Percentiles rank a stretch among this genome's conserved stretches.
Evolutionary conservation across 1,284 basidiomycete species (phyloP).

Genomic region (Puccinia brachypodii): DNA sequence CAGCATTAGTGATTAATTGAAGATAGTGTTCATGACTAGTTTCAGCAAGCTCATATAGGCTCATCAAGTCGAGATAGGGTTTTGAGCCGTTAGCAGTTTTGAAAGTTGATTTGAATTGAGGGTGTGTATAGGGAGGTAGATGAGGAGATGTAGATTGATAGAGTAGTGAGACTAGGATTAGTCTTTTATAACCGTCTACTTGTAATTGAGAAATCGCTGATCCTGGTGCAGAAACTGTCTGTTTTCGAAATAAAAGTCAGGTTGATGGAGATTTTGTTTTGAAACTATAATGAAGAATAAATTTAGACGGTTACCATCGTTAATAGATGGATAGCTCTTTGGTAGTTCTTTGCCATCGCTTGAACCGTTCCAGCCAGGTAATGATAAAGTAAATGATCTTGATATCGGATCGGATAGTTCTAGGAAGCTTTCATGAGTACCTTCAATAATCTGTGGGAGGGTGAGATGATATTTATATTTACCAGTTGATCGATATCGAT

Average conservation of each 20-base stretch:
- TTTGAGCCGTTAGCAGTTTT: background rate
- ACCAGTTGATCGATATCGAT: constrained; percentile 35
- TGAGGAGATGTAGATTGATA: background rate
- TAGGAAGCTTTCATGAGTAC: background rate
- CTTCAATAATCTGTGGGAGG: background rate
- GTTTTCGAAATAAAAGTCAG: background rate
- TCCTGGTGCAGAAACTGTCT: constrained; percentile 46
- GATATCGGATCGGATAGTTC: constrained; percentile 40
- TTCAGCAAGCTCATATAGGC: constrained; percentile 14
- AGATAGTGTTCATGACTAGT: background rate
- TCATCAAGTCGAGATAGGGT: constrained; percentile 5
- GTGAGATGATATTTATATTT: background rate
- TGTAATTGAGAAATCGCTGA: constrained; percentile 40
- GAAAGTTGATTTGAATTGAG: constrained; percentile 23
- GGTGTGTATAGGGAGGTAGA: constrained; percentile 36
- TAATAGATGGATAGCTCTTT: constrained; percentile 30
- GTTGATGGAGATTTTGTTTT: background rate
- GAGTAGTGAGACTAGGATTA: constrained; percentile 41
- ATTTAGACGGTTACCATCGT: constrained; percentile 26
- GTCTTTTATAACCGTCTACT: constrained; percentile 35
- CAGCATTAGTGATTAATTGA: background rate
- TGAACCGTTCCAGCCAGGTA: constrained; percentile 42
- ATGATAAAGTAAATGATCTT: constrained; percentile 46
- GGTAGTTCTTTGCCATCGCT: constrained; percentile 40
- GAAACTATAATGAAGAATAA: background rate